Percentiles rank a stretch among this genome's conserved stretches.
Conservation (phyloP, 495 filamentous ascomycete genomes). For the Podospora fimiseda region DNA sequence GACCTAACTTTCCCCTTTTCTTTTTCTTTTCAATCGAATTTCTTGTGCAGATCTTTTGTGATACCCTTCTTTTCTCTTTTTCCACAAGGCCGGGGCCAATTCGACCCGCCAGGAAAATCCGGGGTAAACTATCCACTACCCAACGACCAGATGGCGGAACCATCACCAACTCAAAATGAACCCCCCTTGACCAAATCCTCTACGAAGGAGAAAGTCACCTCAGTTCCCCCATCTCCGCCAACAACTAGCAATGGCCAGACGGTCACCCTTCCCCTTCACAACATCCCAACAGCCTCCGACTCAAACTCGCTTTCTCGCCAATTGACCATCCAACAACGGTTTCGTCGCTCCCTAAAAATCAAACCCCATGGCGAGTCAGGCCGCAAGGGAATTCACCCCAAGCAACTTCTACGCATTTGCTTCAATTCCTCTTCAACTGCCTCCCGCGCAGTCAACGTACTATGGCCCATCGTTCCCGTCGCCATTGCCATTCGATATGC, state of each 20-base stretch:
- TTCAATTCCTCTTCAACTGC: slow-evolving; percentile 36
- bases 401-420: slow-evolving; percentile 35
- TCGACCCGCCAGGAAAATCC: no score
- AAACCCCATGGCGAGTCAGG: slow-evolving; percentile 37
- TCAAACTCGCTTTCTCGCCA: neutral
- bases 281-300: neutral
- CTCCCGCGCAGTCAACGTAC: slow-evolving; percentile 40
- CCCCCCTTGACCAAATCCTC: no score
- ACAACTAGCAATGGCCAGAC: neutral
- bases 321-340: neutral
- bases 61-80: no score
- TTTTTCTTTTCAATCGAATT: no score
- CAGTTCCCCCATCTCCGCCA: neutral
- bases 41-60: no score
- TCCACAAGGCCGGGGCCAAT: no score
- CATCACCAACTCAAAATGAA: neutral
- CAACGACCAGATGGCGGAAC: no score
- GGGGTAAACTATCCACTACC: no score
- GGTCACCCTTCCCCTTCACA: slow-evolving; percentile 5
- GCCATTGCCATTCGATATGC: slow-evolving; percentile 43
- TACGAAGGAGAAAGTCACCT: neutral
- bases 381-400: slow-evolving; percentile 38
- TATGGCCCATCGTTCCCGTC: slow-evolving; percentile 51
- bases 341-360: slow-evolving; percentile 12
- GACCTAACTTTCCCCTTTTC: no score